These are phyloP conservation scores for Floccularia luteovirens DNA, from an alignment of 768 basidiomycete species.

Conservation along the genomic window DNA sequence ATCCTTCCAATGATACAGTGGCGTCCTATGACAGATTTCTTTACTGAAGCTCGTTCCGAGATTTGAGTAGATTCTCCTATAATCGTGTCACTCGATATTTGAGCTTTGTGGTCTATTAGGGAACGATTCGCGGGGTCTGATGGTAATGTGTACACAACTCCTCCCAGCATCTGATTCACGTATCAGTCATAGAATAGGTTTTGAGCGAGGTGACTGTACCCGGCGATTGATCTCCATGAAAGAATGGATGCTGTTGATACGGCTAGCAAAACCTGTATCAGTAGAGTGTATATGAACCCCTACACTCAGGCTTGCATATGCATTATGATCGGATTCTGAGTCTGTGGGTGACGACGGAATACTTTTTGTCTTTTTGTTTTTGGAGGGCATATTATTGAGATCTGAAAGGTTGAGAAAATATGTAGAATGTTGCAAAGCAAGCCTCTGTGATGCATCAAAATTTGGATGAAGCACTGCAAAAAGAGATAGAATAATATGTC, in stretches of 20 bases:
- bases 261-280: conserved; percentile 47
- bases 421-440: conserved; percentile 58
- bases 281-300: conserved; percentile 55
- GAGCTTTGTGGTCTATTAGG: conserved; percentile 73
- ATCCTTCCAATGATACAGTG: conserved; percentile 83
- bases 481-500: conserved; percentile 3
- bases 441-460: conserved; percentile 35
- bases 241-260: conserved; percentile 69
- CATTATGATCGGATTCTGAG: conserved; percentile 23
- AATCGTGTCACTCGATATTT: conserved; percentile 77
- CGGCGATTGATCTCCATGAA: conserved; percentile 80
- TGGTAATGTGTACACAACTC: conserved; percentile 44
- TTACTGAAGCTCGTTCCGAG: conserved; percentile 73
- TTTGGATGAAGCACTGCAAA: conserved; percentile 37
- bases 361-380: background rate
- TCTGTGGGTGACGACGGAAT: conserved; percentile 36
- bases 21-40: conserved; percentile 70
- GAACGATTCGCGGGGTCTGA: conserved; percentile 54
- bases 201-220: conserved; percentile 30
- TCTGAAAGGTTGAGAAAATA: conserved; percentile 19
- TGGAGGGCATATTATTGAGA: too few relatives aligned
- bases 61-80: conserved; percentile 80
- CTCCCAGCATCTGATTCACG: conserved; percentile 38
- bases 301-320: conserved; percentile 47
- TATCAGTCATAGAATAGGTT: conserved; percentile 1